Conservation (phyloP, 2,329 filamentous ascomycete genomes). For the Gyromitra esculenta region DNA sequence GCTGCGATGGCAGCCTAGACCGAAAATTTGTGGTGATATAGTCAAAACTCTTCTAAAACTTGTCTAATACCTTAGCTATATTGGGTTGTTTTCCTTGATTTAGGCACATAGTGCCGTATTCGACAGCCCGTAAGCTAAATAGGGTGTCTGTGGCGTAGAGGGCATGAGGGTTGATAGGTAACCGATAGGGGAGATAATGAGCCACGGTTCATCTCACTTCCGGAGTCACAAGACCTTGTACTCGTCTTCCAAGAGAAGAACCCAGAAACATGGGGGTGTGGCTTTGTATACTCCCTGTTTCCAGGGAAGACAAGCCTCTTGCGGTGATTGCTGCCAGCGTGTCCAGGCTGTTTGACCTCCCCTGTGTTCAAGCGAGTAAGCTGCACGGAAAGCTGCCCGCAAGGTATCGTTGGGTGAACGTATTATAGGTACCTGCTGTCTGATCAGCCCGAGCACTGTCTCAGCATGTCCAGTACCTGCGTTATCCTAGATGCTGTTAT, state of each 20-base stretch:
- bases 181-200: constrained; percentile 17
- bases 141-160: constrained; percentile 17
- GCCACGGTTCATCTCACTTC: constrained; percentile 19
- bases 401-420: background rate
- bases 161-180: background rate
- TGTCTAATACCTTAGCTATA: background rate
- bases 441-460: constrained; percentile 48
- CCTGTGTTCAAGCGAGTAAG: background rate
- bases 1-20: constrained; percentile 9
- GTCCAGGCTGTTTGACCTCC: background rate
- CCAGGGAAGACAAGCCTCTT: too few species aligned
- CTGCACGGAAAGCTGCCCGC: constrained; percentile 18
- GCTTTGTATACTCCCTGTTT: background rate
- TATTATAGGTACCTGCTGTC: constrained; percentile 4
- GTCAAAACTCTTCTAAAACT: background rate
- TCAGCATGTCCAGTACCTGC: constrained; percentile 37
- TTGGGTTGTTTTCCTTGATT: constrained; percentile 9
- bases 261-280: background rate
- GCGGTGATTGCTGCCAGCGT: constrained; percentile 21
- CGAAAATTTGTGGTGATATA: background rate
- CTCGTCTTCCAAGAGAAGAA: background rate
- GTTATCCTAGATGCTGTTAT: constrained; percentile 32
- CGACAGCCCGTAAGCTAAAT: constrained; percentile 2
- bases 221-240: constrained; percentile 26
- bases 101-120: constrained; percentile 4